Conservation (phyloP, 768 basidiomycete genomes). For the Podaxis mareebaensis region DNA sequence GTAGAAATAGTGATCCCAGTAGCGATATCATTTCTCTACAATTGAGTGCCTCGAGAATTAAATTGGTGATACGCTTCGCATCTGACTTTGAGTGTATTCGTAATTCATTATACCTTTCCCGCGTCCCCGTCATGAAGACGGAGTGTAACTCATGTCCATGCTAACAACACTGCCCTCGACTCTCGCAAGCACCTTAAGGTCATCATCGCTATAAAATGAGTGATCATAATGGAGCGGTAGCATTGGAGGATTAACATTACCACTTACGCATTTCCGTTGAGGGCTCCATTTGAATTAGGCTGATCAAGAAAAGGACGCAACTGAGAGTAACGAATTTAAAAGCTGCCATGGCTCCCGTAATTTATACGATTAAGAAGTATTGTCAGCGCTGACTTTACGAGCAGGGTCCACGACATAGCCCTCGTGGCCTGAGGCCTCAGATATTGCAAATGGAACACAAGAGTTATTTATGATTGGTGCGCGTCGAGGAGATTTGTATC, state of each 20-base stretch:
- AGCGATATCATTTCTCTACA: background rate
- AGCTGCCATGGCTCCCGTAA: background rate
- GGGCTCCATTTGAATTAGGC: constrained; percentile 59
- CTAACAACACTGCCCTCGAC: constrained; percentile 30
- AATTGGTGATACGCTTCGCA: background rate
- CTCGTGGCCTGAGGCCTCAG: background rate
- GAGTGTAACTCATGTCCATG: constrained; percentile 46
- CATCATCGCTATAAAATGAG: constrained; percentile 39
- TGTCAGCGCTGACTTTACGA: no score
- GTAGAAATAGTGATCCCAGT: background rate
- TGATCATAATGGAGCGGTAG: no score
- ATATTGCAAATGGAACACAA: background rate
- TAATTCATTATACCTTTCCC: constrained; percentile 46
- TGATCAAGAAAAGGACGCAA: constrained; percentile 30
- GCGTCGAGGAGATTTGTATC: background rate
- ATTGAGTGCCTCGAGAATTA: background rate
- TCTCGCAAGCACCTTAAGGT: constrained; percentile 29
- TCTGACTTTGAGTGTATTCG: background rate
- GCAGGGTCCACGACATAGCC: no score
- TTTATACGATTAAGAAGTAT: background rate
- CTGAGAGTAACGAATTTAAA: constrained; percentile 1
- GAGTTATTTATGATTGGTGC: background rate
- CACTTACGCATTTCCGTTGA: constrained; percentile 64
- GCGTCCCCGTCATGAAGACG: constrained; percentile 75
- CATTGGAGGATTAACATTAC: background rate